A percentile compares a stretch with the other conserved stretches of the same genome.
These are phyloP conservation scores for Blastobotrys robertii DNA, from an alignment of 805 yeast species.

Conservation along the genomic window DNA sequence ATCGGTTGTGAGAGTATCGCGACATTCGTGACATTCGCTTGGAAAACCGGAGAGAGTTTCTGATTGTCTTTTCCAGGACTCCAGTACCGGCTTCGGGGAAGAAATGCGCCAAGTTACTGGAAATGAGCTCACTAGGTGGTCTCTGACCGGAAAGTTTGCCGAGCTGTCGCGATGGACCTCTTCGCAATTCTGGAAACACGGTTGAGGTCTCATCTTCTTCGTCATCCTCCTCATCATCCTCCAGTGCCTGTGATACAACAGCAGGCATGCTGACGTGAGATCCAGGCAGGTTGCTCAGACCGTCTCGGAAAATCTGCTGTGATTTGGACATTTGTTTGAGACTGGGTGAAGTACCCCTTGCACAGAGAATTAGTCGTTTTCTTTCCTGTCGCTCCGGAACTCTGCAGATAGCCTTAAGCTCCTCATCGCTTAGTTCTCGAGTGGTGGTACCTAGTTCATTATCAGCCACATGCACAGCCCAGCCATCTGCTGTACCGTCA, in stretches of 20 bases:
- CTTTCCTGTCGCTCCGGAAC: conserved; percentile 61
- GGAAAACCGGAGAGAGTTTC: conserved; percentile 77
- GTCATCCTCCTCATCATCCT: conserved; percentile 6
- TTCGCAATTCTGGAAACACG: conserved; percentile 4
- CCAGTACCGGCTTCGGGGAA: conserved; percentile 75
- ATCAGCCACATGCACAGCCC: conserved; percentile 41
- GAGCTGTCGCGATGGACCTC: conserved; percentile 1
- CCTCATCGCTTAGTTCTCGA: conserved; percentile 61
- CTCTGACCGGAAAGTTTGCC: conserved; percentile 50
- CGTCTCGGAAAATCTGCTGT: conserved; percentile 17
- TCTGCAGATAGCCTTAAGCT: conserved; percentile 73
- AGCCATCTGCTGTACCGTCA: conserved; percentile 16
- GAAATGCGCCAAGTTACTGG: conserved; percentile 79
- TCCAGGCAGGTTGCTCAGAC: conserved; percentile 2
- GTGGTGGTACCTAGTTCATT: conserved; percentile 42
- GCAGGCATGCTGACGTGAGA: background rate
- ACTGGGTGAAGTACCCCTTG: conserved; percentile 50
- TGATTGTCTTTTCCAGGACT: conserved; percentile 66
- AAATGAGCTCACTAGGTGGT: conserved; percentile 87
- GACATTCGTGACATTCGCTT: conserved; percentile 43
- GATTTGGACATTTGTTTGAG: conserved; percentile 22
- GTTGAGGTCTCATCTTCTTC: conserved; percentile 7
- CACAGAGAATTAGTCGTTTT: conserved; percentile 59
- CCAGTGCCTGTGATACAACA: background rate
- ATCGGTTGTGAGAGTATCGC: conserved; percentile 20